phyloP scores from a whole-genome alignment of 495 filamentous ascomycete species.

The Cercophora samala region DNA sequence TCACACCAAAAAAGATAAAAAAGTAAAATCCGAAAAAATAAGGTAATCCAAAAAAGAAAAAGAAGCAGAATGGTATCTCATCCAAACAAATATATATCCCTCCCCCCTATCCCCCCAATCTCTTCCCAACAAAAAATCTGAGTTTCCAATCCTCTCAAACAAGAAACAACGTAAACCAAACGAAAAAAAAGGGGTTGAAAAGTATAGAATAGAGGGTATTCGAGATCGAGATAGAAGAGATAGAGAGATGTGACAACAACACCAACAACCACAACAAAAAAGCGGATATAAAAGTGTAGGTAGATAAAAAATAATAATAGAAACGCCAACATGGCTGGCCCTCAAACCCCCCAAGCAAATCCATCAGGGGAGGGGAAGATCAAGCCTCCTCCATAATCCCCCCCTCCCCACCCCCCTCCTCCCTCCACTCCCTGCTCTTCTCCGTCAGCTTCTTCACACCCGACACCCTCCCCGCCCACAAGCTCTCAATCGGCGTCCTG shows the following conservation, averaged over 20 bases:
- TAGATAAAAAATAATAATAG: background rate
- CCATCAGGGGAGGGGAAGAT: conserved; percentile 6
- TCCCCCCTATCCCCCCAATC: background rate
- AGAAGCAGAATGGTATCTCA: conserved; percentile 33
- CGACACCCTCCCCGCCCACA: conserved; percentile 77
- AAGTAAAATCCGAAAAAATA: too few species aligned
- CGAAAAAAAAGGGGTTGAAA: background rate
- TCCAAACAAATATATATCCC: conserved; percentile 6
- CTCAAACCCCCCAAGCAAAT: background rate
- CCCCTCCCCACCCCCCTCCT: conserved; percentile 72
- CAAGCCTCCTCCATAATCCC: conserved; percentile 73
- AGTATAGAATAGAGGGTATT: background rate
- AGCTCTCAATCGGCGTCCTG: conserved; percentile 76
- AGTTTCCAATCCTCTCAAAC: background rate
- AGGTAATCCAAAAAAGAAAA: conserved; percentile 14
- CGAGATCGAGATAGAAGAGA: background rate
- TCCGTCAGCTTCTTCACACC: conserved; percentile 77
- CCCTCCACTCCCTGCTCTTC: conserved; percentile 78
- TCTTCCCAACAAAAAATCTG: background rate
- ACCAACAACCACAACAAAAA: background rate
- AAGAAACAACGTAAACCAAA: background rate
- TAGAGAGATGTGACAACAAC: background rate
- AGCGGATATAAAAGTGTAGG: background rate
- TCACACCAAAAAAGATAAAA: background rate
- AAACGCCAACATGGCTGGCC: background rate